Evolutionary conservation across 1,284 basidiomycete genomes (phyloP).

Genomic region (Mycena citricolor): DNA sequence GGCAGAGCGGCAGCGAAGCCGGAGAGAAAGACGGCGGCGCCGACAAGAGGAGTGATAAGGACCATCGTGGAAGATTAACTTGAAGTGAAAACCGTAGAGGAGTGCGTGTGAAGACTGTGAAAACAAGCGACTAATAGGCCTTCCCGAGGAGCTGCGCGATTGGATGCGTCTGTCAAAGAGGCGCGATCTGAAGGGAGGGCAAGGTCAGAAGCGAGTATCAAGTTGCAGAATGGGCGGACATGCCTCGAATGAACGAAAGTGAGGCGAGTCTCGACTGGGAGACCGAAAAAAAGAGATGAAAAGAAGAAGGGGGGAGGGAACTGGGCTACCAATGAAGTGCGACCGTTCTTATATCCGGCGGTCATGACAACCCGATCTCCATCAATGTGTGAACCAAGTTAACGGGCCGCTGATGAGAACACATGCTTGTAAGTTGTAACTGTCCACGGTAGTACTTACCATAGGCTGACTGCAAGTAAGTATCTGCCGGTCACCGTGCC

Average conservation of each 20-base stretch:
- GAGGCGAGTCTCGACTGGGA: slow-evolving; percentile 54
- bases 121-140: slow-evolving; percentile 42
- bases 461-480: too few species aligned
- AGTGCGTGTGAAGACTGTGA: slow-evolving; percentile 47
- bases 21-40: slow-evolving; percentile 52
- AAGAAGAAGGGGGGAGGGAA: slow-evolving; percentile 34
- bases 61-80: slow-evolving; percentile 52
- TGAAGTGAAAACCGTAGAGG: slow-evolving; percentile 46
- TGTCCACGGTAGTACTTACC: too few species aligned
- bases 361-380: too few species aligned
- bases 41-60: slow-evolving; percentile 50
- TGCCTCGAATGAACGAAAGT: slow-evolving; percentile 57
- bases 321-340: too few species aligned
- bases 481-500: too few species aligned
- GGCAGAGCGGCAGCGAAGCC: slow-evolving; percentile 51
- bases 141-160: slow-evolving; percentile 55
- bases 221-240: slow-evolving; percentile 19
- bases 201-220: slow-evolving; percentile 16
- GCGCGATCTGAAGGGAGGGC: slow-evolving; percentile 44
- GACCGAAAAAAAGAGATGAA: slow-evolving; percentile 39
- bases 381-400: too few species aligned
- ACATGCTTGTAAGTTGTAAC: too few species aligned
- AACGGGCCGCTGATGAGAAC: too few species aligned
- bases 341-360: too few species aligned
- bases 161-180: slow-evolving; percentile 72